These are phyloP conservation scores for Rhodotorula sp. DNA, from an alignment of 1,284 basidiomycete species.

Conservation along the genomic window DNA sequence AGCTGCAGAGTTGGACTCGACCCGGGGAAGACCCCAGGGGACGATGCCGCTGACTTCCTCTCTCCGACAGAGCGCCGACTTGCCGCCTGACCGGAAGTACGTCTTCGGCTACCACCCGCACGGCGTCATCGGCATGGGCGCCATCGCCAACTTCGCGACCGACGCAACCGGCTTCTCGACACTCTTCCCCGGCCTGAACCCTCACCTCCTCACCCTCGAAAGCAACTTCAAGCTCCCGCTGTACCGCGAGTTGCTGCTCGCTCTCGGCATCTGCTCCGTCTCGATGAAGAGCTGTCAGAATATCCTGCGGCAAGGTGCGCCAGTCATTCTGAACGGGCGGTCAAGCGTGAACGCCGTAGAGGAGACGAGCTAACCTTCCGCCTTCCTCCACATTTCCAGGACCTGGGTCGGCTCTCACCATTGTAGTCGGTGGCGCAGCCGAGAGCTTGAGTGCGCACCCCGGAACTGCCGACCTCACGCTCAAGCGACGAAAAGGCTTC, in stretches of 20 bases:
- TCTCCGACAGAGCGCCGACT: slow-evolving; percentile 58
- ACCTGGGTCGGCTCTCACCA: slow-evolving; percentile 69
- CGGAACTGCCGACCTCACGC: slow-evolving; percentile 88
- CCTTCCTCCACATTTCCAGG: slow-evolving; percentile 37
- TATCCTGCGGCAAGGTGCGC: slow-evolving; percentile 66
- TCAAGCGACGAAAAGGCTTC: slow-evolving; percentile 67
- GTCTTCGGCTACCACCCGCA: slow-evolving; percentile 96
- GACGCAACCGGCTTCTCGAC: slow-evolving; percentile 92
- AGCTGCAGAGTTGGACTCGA: not conserved
- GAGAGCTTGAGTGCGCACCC: slow-evolving; percentile 91
- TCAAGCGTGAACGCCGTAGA: too few species aligned
- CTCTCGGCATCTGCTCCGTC: slow-evolving; percentile 86
- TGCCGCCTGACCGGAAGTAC: slow-evolving; percentile 87
- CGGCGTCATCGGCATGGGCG: slow-evolving; percentile 83
- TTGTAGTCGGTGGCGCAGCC: slow-evolving; percentile 94
- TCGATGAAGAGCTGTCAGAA: slow-evolving; percentile 85
- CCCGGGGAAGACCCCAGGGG: too few species aligned
- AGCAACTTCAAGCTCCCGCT: slow-evolving; percentile 90
- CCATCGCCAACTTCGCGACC: slow-evolving; percentile 82
- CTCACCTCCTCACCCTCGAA: slow-evolving; percentile 76
- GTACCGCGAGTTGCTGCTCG: slow-evolving; percentile 73
- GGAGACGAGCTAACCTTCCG: not conserved
- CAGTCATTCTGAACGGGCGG: too few species aligned
- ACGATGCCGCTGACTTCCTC: not conserved
- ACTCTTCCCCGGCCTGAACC: slow-evolving; percentile 84